Evolutionary conservation across 805 yeast genomes (phyloP).

Genomic region (Ogataea nitratoaversa): DNA sequence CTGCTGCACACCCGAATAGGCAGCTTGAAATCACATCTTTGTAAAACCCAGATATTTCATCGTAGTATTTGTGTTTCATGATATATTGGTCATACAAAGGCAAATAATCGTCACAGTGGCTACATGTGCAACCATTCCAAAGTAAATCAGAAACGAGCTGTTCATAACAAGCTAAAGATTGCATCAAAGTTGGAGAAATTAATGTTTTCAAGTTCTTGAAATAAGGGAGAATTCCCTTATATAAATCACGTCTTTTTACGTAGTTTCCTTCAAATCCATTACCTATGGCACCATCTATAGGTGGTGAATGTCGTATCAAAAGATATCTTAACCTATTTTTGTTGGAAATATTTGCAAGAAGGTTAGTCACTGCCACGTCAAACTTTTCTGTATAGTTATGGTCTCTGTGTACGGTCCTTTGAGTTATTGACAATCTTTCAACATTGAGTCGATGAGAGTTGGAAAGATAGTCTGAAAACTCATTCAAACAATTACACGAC

Average conservation of each 20-base stretch:
- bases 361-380: constrained; percentile 45
- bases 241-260: constrained; percentile 51
- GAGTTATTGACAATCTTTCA: constrained; percentile 35
- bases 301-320: constrained; percentile 55
- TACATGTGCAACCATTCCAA: constrained; percentile 77
- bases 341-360: constrained; percentile 35
- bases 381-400: constrained; percentile 51
- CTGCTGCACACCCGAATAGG: constrained; percentile 50
- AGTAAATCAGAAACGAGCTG: constrained; percentile 62
- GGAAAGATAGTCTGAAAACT: constrained; percentile 32
- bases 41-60: constrained; percentile 39
- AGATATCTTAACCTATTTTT: constrained; percentile 35
- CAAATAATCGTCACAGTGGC: constrained; percentile 44
- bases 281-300: constrained; percentile 48
- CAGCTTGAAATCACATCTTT: constrained; percentile 61
- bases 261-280: constrained; percentile 78
- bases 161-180: constrained; percentile 63
- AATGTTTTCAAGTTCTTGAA: constrained; percentile 39
- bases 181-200: constrained; percentile 56
- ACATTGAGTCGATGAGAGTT: constrained; percentile 25
- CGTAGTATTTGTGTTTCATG: constrained; percentile 60
- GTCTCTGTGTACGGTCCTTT: constrained; percentile 29
- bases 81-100: constrained; percentile 55
- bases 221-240: constrained; percentile 44
- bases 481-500: constrained; percentile 42